These are phyloP conservation scores for Serendipita sp. DNA, from an alignment of 768 basidiomycete species.

Conservation along the genomic window DNA sequence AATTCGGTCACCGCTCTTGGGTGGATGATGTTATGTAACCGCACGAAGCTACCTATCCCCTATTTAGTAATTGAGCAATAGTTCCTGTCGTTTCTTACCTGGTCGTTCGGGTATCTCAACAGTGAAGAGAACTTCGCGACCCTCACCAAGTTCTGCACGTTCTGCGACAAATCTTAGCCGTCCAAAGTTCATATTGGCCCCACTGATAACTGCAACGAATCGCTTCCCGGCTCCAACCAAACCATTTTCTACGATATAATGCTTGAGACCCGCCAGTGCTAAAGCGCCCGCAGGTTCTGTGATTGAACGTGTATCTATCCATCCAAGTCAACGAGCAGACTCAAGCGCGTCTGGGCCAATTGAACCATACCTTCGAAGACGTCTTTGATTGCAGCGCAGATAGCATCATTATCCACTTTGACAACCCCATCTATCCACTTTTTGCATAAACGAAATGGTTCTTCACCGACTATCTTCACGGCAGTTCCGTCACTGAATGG, in stretches of 20 bases:
- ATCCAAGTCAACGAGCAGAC: not conserved
- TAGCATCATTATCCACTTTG: slow-evolving; percentile 82
- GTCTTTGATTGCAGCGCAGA: slow-evolving; percentile 98
- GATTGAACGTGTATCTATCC: slow-evolving; percentile 78
- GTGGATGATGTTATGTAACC: slow-evolving; percentile 71
- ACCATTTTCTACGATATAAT: slow-evolving; percentile 63
- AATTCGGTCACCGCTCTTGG: slow-evolving; percentile 93
- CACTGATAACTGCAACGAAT: slow-evolving; percentile 84
- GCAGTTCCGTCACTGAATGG: slow-evolving; percentile 97
- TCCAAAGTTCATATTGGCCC: slow-evolving; percentile 99
- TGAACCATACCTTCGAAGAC: slow-evolving; percentile 72
- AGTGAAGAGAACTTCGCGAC: slow-evolving; percentile 80
- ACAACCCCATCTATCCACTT: slow-evolving; percentile 68
- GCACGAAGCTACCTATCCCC: slow-evolving; percentile 48
- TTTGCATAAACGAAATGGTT: slow-evolving; percentile 85
- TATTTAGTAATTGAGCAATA: slow-evolving; percentile 5
- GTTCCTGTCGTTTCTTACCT: slow-evolving; percentile 46
- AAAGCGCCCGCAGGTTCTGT: slow-evolving; percentile 95
- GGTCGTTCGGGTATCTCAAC: slow-evolving; percentile 89
- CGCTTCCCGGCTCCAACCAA: slow-evolving; percentile 69
- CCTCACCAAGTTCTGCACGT: slow-evolving; percentile 92
- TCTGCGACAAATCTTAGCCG: slow-evolving; percentile 95
- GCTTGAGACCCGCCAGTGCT: slow-evolving; percentile 80
- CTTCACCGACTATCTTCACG: slow-evolving; percentile 86
- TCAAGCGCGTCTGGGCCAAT: not conserved